Evolutionary conservation across 1,284 basidiomycete genomes (phyloP), one percentile per base, ranked within the genome.

Genomic region (Austroboletus olivaceoglutinosus): DNA sequence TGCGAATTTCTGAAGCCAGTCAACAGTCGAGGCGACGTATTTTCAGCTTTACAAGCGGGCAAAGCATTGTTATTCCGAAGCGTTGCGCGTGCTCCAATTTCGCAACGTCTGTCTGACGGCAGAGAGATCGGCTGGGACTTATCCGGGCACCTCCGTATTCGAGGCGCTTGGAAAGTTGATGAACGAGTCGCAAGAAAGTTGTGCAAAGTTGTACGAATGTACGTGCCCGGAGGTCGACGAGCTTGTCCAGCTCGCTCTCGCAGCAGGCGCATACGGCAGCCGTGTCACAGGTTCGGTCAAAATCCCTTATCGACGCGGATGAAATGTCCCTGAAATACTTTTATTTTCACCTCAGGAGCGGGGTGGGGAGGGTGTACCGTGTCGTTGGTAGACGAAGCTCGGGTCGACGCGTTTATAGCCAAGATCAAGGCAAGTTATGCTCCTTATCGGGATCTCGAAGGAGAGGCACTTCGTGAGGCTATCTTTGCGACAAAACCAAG

Each of bases 351-450:
- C 23, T 19, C 52, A 86, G 88, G 89, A 38, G 92, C 92, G 0
- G 92, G 92, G 2, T 96, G 91, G 91, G 93, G 93, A 45, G 93
- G 93, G 12, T 93, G 90, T 58, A 89, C 88, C 0, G 87, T 95
- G 21, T 91, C 89, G 16, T 77, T 95, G 18, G 86, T 95, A 4
- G 77, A 81, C 8, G 85, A 88, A 58, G 69, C 74, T n/a, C 63
- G 78, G 33, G 87, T 91, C 4, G 75, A 80, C 0, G 56, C 63
- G n/a, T 93, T 95, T 63, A 84, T 93, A 43, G 64, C 72, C 53
- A 73, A 75, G 53, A 72, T 94, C 22, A 81, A 75, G 64, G 70
- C 71, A 19, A 70, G 70, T 16, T 94, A 91, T 64, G 70, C 65
- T 19, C 79, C 82, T 11, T 93, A 88, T 68, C 74, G 75, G 49